These are phyloP conservation scores for Mortierella alpina DNA, from an alignment of 192 early-diverging fungal genomes.

Conservation along the genomic window DNA sequence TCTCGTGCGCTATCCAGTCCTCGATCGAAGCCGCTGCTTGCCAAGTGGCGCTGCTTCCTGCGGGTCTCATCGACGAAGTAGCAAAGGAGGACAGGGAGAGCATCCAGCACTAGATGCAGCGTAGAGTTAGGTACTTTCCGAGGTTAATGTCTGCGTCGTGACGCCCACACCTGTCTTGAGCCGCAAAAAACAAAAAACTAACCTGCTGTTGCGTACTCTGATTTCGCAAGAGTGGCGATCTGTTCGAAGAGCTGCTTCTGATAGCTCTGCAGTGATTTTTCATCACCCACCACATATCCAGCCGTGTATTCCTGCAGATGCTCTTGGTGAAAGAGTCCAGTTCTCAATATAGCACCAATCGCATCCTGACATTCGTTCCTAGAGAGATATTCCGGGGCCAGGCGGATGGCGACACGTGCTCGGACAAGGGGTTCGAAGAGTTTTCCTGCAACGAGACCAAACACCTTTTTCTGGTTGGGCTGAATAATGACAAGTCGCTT, in stretches of 20 bases:
- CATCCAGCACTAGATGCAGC: conserved; percentile 20
- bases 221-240: conserved; percentile 21
- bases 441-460: conserved; percentile 25
- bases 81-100: conserved; percentile 17
- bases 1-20: conserved; percentile 31
- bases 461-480: conserved; percentile 52
- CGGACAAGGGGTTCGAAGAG: conserved; percentile 38
- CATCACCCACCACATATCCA: conserved; percentile 29
- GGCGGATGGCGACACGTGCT: conserved; percentile 15
- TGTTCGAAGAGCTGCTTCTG: conserved; percentile 52
- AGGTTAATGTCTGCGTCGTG: background rate
- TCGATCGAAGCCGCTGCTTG: conserved; percentile 35
- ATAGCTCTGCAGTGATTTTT: conserved; percentile 44
- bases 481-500: conserved; percentile 32
- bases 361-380: conserved; percentile 20
- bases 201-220: conserved; percentile 22
- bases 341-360: conserved; percentile 32
- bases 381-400: background rate
- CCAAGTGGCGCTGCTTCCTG: conserved; percentile 28
- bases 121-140: background rate
- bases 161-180: background rate
- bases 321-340: conserved; percentile 45
- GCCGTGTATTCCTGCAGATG: conserved; percentile 49
- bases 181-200: background rate
- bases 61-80: conserved; percentile 48